Base-by-base conservation (phyloP, 1,284 basidiomycete species). In the Malassezia restricta region DNA sequence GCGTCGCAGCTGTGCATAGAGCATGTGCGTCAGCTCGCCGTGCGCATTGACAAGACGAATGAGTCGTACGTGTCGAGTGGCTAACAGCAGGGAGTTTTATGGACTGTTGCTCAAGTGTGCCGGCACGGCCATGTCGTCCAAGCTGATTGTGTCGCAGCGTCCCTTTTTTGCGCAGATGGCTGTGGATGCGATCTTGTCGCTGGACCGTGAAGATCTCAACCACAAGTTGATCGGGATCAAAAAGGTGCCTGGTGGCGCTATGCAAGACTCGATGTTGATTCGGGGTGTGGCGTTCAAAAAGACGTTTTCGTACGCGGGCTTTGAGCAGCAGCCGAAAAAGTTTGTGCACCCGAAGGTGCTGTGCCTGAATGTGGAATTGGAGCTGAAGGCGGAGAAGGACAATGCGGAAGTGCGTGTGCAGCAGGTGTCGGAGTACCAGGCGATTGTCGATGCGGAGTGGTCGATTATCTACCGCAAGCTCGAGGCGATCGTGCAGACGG, bases 81-180 rank as follows among this genome's bases (percentile, higher is more conserved):
- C 40, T 44, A 8, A 41, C 50, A 14, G 12, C 74, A 92, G 87
- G 59, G 82, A 82, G 64, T 96, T 98, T 81, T 87, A 84, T 56
- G 87, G 90, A 53, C 82, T 98, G 8, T 81, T 99, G 40, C 79
- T 95, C 65, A 92, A 95, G 78, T 94, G 90, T 75, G 94, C 94
- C 37, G 85, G 90, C 28, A 99, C 94, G 6, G 92, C 91, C 38
- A 96, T 99, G 92, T 96, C 92, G 17, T 96, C 91, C 58, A 99
- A 99, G 77, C 82, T 99, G 58, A 96, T 99, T 65, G 91, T 96
- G 74, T 90, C 89, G 37, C 90, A 96, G 77, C 95, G 94, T 71
- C 91, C 92, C 4, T 99, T 98, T 78, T 99, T 99, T 78, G 86
- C 90, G 30, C 83, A 87, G 62, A 98, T 99, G 91, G 94, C 95